Percentiles rank a stretch among this genome's conserved stretches.
phyloP scores from a whole-genome alignment of 2,329 filamentous ascomycete species.

The Monilinia polystroma region DNA sequence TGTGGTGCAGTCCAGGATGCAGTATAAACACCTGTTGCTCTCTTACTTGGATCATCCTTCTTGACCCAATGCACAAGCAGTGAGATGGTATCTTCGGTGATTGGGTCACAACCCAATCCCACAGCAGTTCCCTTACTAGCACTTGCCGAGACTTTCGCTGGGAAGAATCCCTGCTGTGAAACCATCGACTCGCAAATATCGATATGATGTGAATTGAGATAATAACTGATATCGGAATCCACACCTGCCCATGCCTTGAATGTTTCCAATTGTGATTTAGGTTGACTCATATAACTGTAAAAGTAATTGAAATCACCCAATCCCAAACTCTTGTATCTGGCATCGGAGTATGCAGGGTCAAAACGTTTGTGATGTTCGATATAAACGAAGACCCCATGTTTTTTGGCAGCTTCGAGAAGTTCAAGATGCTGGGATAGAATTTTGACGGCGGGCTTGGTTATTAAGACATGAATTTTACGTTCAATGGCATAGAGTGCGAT shows the following conservation, averaged over 20 bases:
- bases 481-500: conserved; percentile 92
- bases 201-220: conserved; percentile 92
- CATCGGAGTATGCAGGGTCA: conserved; percentile 90
- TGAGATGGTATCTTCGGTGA: conserved; percentile 92
- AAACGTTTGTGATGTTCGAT: conserved; percentile 97
- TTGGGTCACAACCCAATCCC: conserved; percentile 71
- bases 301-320: conserved; percentile 98
- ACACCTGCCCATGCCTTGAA: conserved; percentile 60
- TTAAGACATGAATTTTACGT: conserved; percentile 81
- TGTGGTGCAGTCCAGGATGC: conserved; percentile 93
- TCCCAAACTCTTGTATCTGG: conserved; percentile 69
- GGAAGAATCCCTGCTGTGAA: conserved; percentile 66
- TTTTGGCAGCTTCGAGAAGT: conserved; percentile 68
- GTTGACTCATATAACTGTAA: conserved; percentile 67
- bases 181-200: conserved; percentile 94
- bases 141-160: conserved; percentile 74
- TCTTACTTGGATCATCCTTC: conserved; percentile 64
- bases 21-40: conserved; percentile 86
- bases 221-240: conserved; percentile 93
- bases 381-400: conserved; percentile 83
- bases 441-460: conserved; percentile 94
- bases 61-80: conserved; percentile 86
- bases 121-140: conserved; percentile 77
- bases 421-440: conserved; percentile 74
- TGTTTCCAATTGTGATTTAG: conserved; percentile 38